phyloP scores from a whole-genome alignment of 371 early-diverging fungal species.

The Dichotomocladium elegans region DNA sequence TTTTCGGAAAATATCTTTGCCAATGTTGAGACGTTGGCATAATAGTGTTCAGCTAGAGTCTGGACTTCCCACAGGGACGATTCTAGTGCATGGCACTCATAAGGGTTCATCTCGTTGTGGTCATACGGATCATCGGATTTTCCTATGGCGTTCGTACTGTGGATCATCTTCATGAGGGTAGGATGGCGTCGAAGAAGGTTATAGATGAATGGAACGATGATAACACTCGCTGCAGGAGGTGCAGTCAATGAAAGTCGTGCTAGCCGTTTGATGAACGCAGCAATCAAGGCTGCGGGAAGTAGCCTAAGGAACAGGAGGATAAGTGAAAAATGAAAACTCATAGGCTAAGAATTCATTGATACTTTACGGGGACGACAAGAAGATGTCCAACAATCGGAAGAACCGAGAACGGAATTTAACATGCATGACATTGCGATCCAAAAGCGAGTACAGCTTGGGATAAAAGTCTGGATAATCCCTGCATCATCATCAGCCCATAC shows the following conservation, averaged over 20 bases:
- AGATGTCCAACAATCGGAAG: slow-evolving; percentile 83
- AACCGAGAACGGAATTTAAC: slow-evolving; percentile 91
- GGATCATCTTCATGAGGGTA: slow-evolving; percentile 81
- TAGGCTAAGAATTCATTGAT: too few species aligned
- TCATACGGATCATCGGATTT: slow-evolving; percentile 66
- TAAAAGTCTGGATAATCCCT: slow-evolving; percentile 97
- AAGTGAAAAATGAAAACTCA: not conserved
- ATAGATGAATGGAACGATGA: slow-evolving; percentile 84
- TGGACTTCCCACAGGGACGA: slow-evolving; percentile 93
- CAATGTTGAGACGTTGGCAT: slow-evolving; percentile 78
- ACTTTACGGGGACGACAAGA: slow-evolving; percentile 80
- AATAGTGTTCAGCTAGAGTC: slow-evolving; percentile 80
- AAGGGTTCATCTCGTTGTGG: slow-evolving; percentile 66
- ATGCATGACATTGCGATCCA: slow-evolving; percentile 84
- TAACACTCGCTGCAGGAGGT: slow-evolving; percentile 82
- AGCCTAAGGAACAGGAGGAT: slow-evolving; percentile 55
- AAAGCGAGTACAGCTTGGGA: slow-evolving; percentile 82
- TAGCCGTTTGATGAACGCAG: slow-evolving; percentile 91
- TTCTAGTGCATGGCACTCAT: slow-evolving; percentile 74
- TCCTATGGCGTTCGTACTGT: slow-evolving; percentile 44
- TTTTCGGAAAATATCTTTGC: slow-evolving; percentile 84
- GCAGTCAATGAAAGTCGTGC: slow-evolving; percentile 78
- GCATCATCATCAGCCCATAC: not conserved
- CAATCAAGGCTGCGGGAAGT: slow-evolving; percentile 82
- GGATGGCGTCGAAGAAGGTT: slow-evolving; percentile 90